Evolutionary conservation across 768 basidiomycete genomes (phyloP), one percentile per base, ranked within the genome.

Genomic region (Mycena kentingensis): DNA sequence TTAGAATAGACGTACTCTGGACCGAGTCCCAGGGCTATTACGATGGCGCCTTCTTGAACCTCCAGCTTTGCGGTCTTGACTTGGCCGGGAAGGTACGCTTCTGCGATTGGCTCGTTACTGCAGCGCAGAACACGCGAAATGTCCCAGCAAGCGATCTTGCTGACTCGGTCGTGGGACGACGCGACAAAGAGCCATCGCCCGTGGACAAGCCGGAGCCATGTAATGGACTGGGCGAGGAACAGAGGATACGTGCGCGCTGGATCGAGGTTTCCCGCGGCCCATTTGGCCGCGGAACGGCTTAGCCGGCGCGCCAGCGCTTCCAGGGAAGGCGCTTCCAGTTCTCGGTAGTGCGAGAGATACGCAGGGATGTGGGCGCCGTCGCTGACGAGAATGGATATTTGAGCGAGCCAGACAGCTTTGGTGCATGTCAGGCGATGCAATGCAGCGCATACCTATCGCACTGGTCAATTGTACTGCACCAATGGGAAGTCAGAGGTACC

Each of bases 131-230:
- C 4, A 25, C 21, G 26, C 5, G 32, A 22, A 13, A 57, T n/a
- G n/a, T 54, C 53, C 57, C 57, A 58, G 31, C 57, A 58, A 38
- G 12, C 50, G 11, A 58, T 28, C 37, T 44, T 46, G 31, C 53
- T 58, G 32, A 35, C 28, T 16, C 43, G 2, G 19, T 37, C 38
- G 44, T 58, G 53, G 7, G 57, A 58, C 6, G 57, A 49, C 11
- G 53, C 48, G 1, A 52, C 50, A 16, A 51, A 51, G 3, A 51
- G 34, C 50, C 50, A 52, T 18, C 10, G 28, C 18, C 51, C 45
- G 7, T 26, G 10, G 13, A 52, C 51, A 11, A 57, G 29, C 32
- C 51, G 56, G 4, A 57, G 51, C 56, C 57, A 58, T 7, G 57
- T 58, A 5, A 58, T 46, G 3, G 36, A 54, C 18, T 45, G 57